Conservation (phyloP, 2,329 filamentous ascomycete genomes). For the Penicillium oxalicum region DNA sequence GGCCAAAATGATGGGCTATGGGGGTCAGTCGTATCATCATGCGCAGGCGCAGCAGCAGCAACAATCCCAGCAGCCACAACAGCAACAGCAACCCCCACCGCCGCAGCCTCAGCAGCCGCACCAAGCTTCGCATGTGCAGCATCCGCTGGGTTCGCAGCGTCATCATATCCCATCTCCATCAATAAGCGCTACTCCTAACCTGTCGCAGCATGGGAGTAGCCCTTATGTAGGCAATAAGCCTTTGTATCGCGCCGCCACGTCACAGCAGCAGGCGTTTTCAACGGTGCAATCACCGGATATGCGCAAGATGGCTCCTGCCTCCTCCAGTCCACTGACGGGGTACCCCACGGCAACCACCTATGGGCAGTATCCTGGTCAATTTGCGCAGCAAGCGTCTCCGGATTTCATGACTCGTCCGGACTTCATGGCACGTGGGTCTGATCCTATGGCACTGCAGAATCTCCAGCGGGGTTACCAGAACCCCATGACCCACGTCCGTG, state of each 20-base stretch:
- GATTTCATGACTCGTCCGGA: slow-evolving; percentile 24
- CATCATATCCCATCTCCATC: slow-evolving; percentile 30
- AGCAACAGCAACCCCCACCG: slow-evolving; percentile 15
- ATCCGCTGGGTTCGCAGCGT: slow-evolving; percentile 19
- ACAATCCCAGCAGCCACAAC: slow-evolving; percentile 18
- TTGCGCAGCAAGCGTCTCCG: slow-evolving; percentile 24
- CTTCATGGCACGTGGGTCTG: slow-evolving; percentile 23
- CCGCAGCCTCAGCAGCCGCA: slow-evolving; percentile 19
- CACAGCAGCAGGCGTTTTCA: slow-evolving; percentile 22
- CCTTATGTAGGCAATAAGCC: slow-evolving; percentile 24
- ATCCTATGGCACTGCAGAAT: slow-evolving; percentile 26
- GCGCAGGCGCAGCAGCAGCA: slow-evolving; percentile 21
- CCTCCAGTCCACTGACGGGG: slow-evolving; percentile 26
- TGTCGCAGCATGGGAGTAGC: slow-evolving; percentile 22
- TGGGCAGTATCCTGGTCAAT: slow-evolving; percentile 25
- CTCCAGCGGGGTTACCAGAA: slow-evolving; percentile 26
- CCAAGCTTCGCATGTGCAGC: slow-evolving; percentile 15
- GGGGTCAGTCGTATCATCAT: slow-evolving; percentile 26
- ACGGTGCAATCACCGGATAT: slow-evolving; percentile 26
- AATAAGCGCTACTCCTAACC: slow-evolving; percentile 18
- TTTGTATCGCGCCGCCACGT: slow-evolving; percentile 19
- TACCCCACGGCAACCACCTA: slow-evolving; percentile 25
- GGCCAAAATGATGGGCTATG: slow-evolving; percentile 33
- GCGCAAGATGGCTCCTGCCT: slow-evolving; percentile 30
- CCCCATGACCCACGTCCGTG: slow-evolving; percentile 27